Base-by-base conservation (phyloP, 2,329 filamentous ascomycete species). In the Trichoderma guizhouense region DNA sequence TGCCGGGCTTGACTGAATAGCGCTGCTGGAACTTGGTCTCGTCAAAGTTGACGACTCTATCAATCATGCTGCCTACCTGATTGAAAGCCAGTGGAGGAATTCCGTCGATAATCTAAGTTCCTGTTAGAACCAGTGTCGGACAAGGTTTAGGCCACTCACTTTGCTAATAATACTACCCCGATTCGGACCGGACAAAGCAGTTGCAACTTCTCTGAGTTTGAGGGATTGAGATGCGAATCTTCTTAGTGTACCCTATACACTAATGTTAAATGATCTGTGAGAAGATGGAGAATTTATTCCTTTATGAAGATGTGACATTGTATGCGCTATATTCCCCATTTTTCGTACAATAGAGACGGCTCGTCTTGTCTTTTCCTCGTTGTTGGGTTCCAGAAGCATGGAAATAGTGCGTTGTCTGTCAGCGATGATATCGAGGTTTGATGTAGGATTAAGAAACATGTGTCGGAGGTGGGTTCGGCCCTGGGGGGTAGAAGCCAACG, bases 21-120 rank as follows among this genome's bases (percentile, higher is more conserved):
- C 92, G 90, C 71, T 89, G 88, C 74, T 92, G 89, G 62, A 90
- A 86, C 71, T 89, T 89, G 0, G 93, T 95, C 72, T 89, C 87
- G 36, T 94, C 88, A 76, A 98, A 95, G 78, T 98, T 94, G 63
- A 97, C 88, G 15, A 90, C 92, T 69, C 91, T 88, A 55, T 89
- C 88, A 66, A 98, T 92, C 71, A 90, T 84, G 68, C 89, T 87
- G 6, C 93, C 93, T 43, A 97, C 84, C 12, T 86, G 84, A 34
- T 90, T 86, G 3, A 97, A 81, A 7, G 86, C 84, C 26, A 83
- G 81, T 26, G 85, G 84, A 65, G 92, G 85, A 43, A 95, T 87
- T 11, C 84, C 84, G 18, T 88, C 83, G 7, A 90, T 36, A 24
- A 68, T n/a, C 26, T 7, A n/a, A 15, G 60, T n/a, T 30, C n/a